Conservation (phyloP, 805 yeast genomes). For the Saccharomyces jurei region DNA sequence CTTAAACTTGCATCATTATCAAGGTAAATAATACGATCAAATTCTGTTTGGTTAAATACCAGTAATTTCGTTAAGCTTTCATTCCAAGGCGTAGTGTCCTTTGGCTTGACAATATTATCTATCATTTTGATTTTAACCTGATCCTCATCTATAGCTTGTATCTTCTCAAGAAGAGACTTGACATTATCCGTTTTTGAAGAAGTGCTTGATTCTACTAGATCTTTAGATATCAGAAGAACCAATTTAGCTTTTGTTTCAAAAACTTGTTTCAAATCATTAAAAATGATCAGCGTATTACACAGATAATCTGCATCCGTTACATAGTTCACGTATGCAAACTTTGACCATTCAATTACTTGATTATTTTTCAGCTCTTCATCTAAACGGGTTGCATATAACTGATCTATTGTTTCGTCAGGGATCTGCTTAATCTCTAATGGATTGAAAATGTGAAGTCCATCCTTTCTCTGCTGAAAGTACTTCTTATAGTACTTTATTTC, state of each 20-base stretch:
- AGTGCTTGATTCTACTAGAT: slow-evolving; percentile 18
- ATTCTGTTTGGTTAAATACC: slow-evolving; percentile 42
- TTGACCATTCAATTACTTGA: slow-evolving; percentile 33
- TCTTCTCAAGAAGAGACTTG: slow-evolving; percentile 3
- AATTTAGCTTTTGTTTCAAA: slow-evolving; percentile 37
- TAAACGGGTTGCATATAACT: slow-evolving; percentile 10
- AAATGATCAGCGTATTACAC: slow-evolving; percentile 45
- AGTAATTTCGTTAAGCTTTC: slow-evolving; percentile 48
- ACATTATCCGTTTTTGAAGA: slow-evolving; percentile 9
- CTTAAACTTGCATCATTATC: slow-evolving; percentile 48
- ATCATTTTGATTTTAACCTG: slow-evolving; percentile 24
- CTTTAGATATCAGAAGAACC: slow-evolving; percentile 36
- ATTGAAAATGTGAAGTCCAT: slow-evolving; percentile 19
- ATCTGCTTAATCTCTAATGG: slow-evolving; percentile 27
- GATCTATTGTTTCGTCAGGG: slow-evolving; percentile 21
- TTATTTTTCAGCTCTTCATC: slow-evolving; percentile 6
- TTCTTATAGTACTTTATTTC: slow-evolving; percentile 24
- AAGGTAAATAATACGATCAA: slow-evolving; percentile 45
- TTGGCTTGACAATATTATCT: slow-evolving; percentile 15
- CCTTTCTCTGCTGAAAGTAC: slow-evolving; percentile 22
- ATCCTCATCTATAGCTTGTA: slow-evolving; percentile 9
- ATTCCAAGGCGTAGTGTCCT: slow-evolving; percentile 37
- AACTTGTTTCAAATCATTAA: slow-evolving; percentile 33
- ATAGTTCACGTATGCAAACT: slow-evolving; percentile 51
- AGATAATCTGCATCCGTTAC: slow-evolving; percentile 47